Evolutionary conservation across 225 moss, liverwort and hornwort species (phyloP), one percentile per base, ranked within the genome.

Genomic region (Sphagnum contortum): DNA sequence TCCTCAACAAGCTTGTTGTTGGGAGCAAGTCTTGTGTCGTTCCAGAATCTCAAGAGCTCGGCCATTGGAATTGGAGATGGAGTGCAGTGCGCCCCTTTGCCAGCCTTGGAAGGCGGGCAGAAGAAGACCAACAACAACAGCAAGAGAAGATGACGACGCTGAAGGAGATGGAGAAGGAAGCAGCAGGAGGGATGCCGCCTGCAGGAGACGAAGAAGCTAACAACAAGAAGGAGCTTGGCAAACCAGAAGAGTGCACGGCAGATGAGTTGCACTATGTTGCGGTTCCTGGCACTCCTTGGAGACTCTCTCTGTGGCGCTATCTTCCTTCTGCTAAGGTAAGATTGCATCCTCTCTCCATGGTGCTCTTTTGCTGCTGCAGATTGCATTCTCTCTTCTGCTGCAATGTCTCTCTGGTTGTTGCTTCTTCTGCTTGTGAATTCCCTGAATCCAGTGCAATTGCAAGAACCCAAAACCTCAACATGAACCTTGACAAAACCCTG

Each of bases 211-310:
- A 55, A 57, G 75, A 69, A 50, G 63, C 75, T 54, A 62, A 75
- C 61, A 69, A 29, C 29, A 29, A 29, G 29, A 29, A 0, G 29
- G 29, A 64, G 64, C 56, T 78, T 69, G 77, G 72, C 67, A 92
- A 90, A 80, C 88, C 96, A 63, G 92, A 96, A 77, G 69, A 76
- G 11, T 96, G 80, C 63, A 85, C 92, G 55, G 92, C 90, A 57
- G 96, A 96, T 70, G 96, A 96, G 65, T 77, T 96, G 79, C 96
- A 96, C 70, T 96, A 92, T 69, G 92, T 96, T 47, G 74, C 86
- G 56, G 92, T 96, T 71, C 88, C 92, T 45, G 83, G 75, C 49
- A 82, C 85, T 55, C 70, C 73, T 55, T 96, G 96, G 96, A 90
- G 87, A 73, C 87, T 96, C 63, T 84, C 96, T 64, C 65, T 96